Percentiles rank a stretch among this genome's conserved stretches.
These are phyloP conservation scores for Ganoderma multipileum DNA, from an alignment of 1,284 basidiomycete species.

Conservation along the genomic window DNA sequence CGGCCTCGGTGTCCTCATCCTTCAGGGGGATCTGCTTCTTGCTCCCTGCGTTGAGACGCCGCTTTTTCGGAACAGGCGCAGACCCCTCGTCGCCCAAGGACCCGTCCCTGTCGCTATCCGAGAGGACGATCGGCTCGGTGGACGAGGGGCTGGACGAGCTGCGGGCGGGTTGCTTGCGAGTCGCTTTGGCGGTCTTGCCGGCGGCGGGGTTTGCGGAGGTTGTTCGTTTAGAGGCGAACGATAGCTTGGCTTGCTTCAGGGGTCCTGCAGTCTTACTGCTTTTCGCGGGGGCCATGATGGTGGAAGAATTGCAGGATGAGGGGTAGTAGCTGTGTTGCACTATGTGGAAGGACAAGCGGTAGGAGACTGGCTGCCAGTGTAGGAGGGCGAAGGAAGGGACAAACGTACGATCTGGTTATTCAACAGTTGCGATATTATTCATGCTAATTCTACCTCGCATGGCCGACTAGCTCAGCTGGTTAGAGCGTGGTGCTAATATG, in stretches of 20 bases:
- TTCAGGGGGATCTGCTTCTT: constrained; percentile 21
- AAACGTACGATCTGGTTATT: too few relatives aligned
- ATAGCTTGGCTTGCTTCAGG: constrained; percentile 28
- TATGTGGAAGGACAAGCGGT: background rate
- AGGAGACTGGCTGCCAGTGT: too few relatives aligned
- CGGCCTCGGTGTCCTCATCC: background rate
- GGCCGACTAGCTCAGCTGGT: constrained; percentile 26
- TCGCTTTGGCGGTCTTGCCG: constrained; percentile 16
- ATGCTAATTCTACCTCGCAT: too few relatives aligned
- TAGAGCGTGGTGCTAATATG: constrained; percentile 27
- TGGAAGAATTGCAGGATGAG: background rate
- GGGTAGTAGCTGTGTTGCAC: background rate
- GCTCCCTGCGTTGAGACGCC: constrained; percentile 8
- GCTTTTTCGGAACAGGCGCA: constrained; percentile 19
- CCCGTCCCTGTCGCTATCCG: constrained; percentile 17
- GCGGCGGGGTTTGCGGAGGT: constrained; percentile 15
- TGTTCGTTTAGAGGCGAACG: constrained; percentile 29
- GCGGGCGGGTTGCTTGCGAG: constrained; percentile 14
- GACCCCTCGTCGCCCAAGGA: constrained; percentile 14
- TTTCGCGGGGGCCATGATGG: constrained; percentile 9
- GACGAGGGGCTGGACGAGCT: constrained; percentile 17
- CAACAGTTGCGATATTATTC: too few relatives aligned
- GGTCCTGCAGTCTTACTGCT: constrained; percentile 8
- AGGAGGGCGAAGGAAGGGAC: too few relatives aligned
- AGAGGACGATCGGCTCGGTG: constrained; percentile 18